Percentiles rank a stretch among this genome's conserved stretches.
Conservation (phyloP, 139 green algal species). For the Coelastrella sp. region DNA sequence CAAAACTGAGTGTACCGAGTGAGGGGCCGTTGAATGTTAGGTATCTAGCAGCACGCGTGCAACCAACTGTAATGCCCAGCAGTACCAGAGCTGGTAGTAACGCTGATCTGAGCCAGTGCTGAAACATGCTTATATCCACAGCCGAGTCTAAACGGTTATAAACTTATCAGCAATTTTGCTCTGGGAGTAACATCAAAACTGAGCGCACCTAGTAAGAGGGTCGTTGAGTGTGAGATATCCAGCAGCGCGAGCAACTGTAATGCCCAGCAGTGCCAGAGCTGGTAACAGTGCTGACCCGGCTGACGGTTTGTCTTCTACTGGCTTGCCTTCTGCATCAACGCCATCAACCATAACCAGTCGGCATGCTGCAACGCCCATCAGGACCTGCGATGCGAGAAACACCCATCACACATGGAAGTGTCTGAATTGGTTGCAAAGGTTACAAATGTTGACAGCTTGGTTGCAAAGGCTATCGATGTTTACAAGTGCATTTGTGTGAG, state of each 20-base stretch:
- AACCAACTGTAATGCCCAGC: constrained; percentile 33
- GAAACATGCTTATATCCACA: too few species aligned
- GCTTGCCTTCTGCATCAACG: constrained; percentile 43
- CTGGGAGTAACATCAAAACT: too few species aligned
- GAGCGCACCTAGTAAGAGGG: constrained; percentile 14
- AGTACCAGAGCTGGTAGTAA: constrained; percentile 25
- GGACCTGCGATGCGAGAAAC: too few species aligned
- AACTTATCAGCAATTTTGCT: too few species aligned
- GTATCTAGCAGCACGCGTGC: constrained; percentile 32
- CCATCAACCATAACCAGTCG: constrained; percentile 43
- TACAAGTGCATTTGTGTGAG: too few species aligned
- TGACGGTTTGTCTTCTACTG: background rate
- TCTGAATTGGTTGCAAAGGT: background rate
- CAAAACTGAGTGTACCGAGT: constrained; percentile 1
- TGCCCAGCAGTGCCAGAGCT: constrained; percentile 8
- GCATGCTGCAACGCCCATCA: constrained; percentile 44
- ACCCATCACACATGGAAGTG: too few species aligned
- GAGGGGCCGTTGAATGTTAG: constrained; percentile 43
- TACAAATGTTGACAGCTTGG: background rate
- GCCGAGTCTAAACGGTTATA: too few species aligned
- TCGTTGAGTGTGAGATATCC: constrained; percentile 43
- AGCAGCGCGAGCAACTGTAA: constrained; percentile 40
- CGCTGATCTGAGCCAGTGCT: constrained; percentile 20
- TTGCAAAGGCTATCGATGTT: background rate
- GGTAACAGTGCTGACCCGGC: constrained; percentile 39